Evolutionary conservation across 169 alveolate genomes (phyloP).

Genomic region (Plasmodium relictum): DNA sequence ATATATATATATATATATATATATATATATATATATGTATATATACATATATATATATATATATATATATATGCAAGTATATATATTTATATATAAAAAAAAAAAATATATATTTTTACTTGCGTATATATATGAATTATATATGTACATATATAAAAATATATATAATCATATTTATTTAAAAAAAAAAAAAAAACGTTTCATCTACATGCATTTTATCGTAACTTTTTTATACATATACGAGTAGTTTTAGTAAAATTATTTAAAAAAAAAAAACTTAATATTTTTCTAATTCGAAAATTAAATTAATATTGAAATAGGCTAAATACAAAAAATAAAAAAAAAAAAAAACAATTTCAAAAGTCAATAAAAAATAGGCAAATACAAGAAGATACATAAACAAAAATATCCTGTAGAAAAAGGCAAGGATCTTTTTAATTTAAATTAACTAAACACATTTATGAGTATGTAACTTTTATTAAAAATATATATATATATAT

Average conservation of each 20-base stretch:
- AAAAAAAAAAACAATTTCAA: background rate
- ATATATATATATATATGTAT: background rate
- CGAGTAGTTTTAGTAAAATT: conserved; percentile 5
- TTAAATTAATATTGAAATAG: background rate
- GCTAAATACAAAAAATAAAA: background rate
- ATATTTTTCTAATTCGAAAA: conserved; percentile 2
- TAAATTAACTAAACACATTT: conserved; percentile 19
- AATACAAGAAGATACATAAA: conserved; percentile 13
- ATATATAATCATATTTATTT: background rate
- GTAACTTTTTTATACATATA: conserved; percentile 10
- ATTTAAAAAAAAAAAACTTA: conserved; percentile 7
- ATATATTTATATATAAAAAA: background rate
- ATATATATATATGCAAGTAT: background rate
- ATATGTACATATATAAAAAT: conserved; percentile 14
- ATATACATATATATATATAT: background rate
- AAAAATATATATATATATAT: background rate
- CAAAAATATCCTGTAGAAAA: conserved; percentile 10
- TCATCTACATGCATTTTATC: conserved; percentile 55
- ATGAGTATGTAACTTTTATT: background rate
- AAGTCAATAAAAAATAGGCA: background rate
- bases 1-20: conserved; percentile 1
- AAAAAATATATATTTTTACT: background rate
- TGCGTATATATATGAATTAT: conserved; percentile 18
- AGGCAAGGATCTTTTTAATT: background rate
- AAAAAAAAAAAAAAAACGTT: conserved; percentile 38